phyloP scores from a whole-genome alignment of 2,329 filamentous ascomycete species.

The Fusarium sororula region DNA sequence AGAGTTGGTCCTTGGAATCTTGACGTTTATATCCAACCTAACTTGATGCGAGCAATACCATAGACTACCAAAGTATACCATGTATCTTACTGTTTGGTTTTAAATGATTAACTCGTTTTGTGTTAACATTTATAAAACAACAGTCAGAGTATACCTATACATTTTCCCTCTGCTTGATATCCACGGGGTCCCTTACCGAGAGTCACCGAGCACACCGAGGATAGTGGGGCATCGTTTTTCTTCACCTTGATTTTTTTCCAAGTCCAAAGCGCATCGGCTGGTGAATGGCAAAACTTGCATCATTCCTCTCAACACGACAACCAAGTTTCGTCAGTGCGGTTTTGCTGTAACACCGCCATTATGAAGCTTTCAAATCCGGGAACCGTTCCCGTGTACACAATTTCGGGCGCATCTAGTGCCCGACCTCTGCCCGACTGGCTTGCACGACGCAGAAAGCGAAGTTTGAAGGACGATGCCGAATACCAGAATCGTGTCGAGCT shows the following conservation, averaged over 20 bases:
- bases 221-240: constrained; percentile 36
- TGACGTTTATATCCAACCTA: neutral
- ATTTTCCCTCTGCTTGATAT: neutral
- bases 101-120: too few species aligned
- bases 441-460: constrained; percentile 86
- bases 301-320: constrained; percentile 11
- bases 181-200: constrained; percentile 17
- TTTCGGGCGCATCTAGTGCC: constrained; percentile 88
- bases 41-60: neutral
- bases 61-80: neutral
- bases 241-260: constrained; percentile 46
- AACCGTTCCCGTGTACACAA: constrained; percentile 90
- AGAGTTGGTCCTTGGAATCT: neutral
- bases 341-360: constrained; percentile 8
- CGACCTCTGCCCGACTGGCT: constrained; percentile 96
- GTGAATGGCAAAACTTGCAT: constrained; percentile 30
- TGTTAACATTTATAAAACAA: neutral
- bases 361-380: constrained; percentile 89
- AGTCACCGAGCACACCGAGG: constrained; percentile 32
- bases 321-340: constrained; percentile 24
- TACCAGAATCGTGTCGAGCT: constrained; percentile 94
- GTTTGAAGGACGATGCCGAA: constrained; percentile 89
- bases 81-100: neutral
- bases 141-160: neutral
- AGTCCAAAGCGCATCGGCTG: constrained; percentile 15